Base-by-base conservation (phyloP, 2,329 filamentous ascomycete species). In the Epichloe gansuensis region DNA sequence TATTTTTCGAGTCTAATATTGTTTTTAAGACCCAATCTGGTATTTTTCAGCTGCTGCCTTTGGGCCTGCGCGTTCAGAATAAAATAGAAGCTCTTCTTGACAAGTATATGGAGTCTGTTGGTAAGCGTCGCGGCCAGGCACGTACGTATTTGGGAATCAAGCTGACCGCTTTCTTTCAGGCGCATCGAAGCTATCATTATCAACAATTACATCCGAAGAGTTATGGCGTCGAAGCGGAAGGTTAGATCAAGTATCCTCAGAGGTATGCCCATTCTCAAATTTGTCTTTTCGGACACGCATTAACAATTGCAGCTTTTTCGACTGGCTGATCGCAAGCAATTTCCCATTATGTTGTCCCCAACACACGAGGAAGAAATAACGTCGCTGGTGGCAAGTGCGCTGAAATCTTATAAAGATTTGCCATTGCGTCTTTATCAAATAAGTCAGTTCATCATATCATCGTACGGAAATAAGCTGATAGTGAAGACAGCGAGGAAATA, bases 311-410 rank as follows among this genome's bases (percentile, higher is more conserved):
- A 93, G 83, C 76, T 96, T 21, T 91, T 96, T 59, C 81, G 79
- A 42, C 79, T 97, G 46, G 70, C 76, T 44, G 93, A 97, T 66
- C 81, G 93, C 52, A 93, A 86, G 66, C 79, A 85, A 6, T 73
- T 77, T 1, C 74, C 78, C 4, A 87, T 87, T 55, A 75, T 98
- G 34, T 77, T 98, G 4, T 85, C 89, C 1, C 93, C 93, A 1
- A 98, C 93, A 0, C 93, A 98, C 56, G 93, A 98, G 63, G 93
- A 98, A 66, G 93, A 98, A 64, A 93, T 98, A 59, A 98, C 93
- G 0, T 72, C 77, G 0, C 72, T 98, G 2, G 87, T 96, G 2
- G 80, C 81, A 4, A 78, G 76, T 52, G 77, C 83, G 15, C 74
- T 90, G 1, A 81, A 82, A 42, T 95, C 90, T 1, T 91, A 95